These are phyloP conservation scores for Penicillium angulare DNA, from an alignment of 495 filamentous ascomycete genomes.

Conservation along the genomic window DNA sequence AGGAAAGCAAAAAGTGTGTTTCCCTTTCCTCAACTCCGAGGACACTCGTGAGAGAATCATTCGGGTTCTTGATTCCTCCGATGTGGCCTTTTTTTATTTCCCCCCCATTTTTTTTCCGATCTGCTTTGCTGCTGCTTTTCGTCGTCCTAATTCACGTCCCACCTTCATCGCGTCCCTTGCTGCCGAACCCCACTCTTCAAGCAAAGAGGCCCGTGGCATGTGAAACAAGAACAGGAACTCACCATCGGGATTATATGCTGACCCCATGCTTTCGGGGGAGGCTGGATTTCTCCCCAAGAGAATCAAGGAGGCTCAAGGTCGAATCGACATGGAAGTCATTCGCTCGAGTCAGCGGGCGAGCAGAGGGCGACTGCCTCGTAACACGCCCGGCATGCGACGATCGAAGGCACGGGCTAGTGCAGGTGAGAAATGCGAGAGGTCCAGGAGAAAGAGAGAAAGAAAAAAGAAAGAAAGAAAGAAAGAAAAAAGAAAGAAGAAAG, in stretches of 20 bases:
- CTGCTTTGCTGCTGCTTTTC: no score
- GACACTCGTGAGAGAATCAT: not conserved
- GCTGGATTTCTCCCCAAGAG: not conserved
- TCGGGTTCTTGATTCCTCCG: not conserved
- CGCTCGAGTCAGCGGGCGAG: slow-evolving; percentile 23
- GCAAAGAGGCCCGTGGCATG: slow-evolving; percentile 12
- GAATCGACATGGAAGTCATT: slow-evolving; percentile 28
- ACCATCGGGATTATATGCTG: slow-evolving; percentile 43
- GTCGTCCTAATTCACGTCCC: not conserved
- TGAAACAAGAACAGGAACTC: slow-evolving; percentile 32
- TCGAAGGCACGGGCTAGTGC: slow-evolving; percentile 26
- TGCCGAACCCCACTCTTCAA: slow-evolving; percentile 2
- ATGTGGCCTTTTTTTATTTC: not conserved
- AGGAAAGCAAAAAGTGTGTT: no score
- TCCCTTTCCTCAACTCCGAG: not conserved
- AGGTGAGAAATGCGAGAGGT: slow-evolving; percentile 12
- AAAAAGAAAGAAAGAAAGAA: not conserved
- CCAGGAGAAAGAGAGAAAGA: slow-evolving; percentile 8
- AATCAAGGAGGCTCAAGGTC: slow-evolving; percentile 28
- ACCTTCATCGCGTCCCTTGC: slow-evolving; percentile 4
- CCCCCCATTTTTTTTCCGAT: not conserved
- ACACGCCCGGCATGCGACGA: slow-evolving; percentile 37
- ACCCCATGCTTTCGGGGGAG: slow-evolving; percentile 34
- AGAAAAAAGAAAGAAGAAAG: no score
- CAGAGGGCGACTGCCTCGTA: slow-evolving; percentile 41